phyloP scores from a whole-genome alignment of 2,329 filamentous ascomycete genomes.

The Hypoxylon sp. region DNA sequence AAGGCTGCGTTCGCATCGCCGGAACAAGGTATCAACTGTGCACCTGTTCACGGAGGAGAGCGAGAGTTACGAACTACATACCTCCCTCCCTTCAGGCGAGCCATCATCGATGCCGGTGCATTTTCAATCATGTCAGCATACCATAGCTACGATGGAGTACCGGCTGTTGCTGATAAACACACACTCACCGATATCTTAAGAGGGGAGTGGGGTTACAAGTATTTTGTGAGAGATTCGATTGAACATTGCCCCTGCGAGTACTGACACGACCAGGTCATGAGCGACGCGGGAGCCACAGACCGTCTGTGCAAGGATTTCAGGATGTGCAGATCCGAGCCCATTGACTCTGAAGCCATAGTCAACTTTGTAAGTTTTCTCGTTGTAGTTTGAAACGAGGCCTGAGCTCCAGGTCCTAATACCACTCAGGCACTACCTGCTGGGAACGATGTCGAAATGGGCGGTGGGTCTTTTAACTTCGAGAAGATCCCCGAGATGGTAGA shows the following conservation, averaged over 20 bases:
- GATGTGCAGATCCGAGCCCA: constrained; percentile 71
- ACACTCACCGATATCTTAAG: constrained; percentile 78
- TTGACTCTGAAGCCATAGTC: constrained; percentile 77
- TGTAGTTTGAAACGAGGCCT: not conserved
- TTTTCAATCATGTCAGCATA: constrained; percentile 82
- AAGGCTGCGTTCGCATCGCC: constrained; percentile 74
- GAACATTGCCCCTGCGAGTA: constrained; percentile 27
- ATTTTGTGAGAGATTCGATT: constrained; percentile 65
- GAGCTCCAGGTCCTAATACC: not conserved
- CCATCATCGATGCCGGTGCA: constrained; percentile 78
- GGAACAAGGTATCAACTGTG: constrained; percentile 81
- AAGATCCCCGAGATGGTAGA: constrained; percentile 76
- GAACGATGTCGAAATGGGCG: constrained; percentile 83
- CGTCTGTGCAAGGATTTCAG: constrained; percentile 75
- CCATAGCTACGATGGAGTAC: constrained; percentile 80
- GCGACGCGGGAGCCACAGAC: constrained; percentile 80
- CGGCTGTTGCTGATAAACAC: constrained; percentile 75
- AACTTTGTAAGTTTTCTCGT: constrained; percentile 60
- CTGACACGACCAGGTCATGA: constrained; percentile 60
- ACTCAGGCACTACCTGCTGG: constrained; percentile 73
- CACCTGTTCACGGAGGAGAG: constrained; percentile 68
- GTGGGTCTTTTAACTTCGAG: constrained; percentile 79
- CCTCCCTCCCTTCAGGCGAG: constrained; percentile 74
- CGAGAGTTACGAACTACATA: constrained; percentile 69
- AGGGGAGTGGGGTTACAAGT: constrained; percentile 80